Conservation (phyloP, 805 yeast genomes). For the Wickerhamiella occidentalis region DNA sequence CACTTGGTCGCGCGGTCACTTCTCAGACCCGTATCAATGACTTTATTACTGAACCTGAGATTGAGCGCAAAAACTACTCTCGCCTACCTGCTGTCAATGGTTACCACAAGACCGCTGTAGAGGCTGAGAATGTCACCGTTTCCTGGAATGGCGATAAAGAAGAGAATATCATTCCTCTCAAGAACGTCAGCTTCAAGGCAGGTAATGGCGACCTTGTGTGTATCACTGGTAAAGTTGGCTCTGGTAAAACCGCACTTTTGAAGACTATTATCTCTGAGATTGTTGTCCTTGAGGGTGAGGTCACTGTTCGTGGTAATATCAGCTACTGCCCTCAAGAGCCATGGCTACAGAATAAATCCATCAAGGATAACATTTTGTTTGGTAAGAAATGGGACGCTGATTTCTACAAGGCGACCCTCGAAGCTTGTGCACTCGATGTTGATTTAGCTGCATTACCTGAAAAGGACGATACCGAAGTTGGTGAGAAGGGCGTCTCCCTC, state of each 20-base stretch:
- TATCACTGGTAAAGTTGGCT: slow-evolving; percentile 75
- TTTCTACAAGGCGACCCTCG: slow-evolving; percentile 67
- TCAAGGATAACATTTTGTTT: slow-evolving; percentile 78
- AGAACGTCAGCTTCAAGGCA: slow-evolving; percentile 46
- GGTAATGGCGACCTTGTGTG: slow-evolving; percentile 66
- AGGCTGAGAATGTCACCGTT: slow-evolving; percentile 28
- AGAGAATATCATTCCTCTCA: slow-evolving; percentile 25
- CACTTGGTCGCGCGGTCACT: slow-evolving; percentile 67
- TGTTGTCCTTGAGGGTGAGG: slow-evolving; percentile 54
- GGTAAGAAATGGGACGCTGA: slow-evolving; percentile 75
- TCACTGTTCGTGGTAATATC: slow-evolving; percentile 51
- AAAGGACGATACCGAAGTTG: slow-evolving; percentile 87
- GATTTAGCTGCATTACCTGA: slow-evolving; percentile 74
- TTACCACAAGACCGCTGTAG: slow-evolving; percentile 47
- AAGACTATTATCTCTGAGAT: slow-evolving; percentile 69
- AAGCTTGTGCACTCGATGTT: slow-evolving; percentile 74
- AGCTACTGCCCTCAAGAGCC: slow-evolving; percentile 83
- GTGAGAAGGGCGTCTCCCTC: slow-evolving; percentile 92
- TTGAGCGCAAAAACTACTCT: slow-evolving; percentile 61
- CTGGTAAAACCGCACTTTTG: slow-evolving; percentile 71
- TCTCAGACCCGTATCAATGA: slow-evolving; percentile 47
- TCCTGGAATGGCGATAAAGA: slow-evolving; percentile 45
- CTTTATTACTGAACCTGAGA: slow-evolving; percentile 57
- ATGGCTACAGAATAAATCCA: slow-evolving; percentile 87
- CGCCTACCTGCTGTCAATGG: slow-evolving; percentile 40